Evolutionary conservation across 768 basidiomycete genomes (phyloP), one percentile per base, ranked within the genome.

Genomic region (Piloderma croceum): DNA sequence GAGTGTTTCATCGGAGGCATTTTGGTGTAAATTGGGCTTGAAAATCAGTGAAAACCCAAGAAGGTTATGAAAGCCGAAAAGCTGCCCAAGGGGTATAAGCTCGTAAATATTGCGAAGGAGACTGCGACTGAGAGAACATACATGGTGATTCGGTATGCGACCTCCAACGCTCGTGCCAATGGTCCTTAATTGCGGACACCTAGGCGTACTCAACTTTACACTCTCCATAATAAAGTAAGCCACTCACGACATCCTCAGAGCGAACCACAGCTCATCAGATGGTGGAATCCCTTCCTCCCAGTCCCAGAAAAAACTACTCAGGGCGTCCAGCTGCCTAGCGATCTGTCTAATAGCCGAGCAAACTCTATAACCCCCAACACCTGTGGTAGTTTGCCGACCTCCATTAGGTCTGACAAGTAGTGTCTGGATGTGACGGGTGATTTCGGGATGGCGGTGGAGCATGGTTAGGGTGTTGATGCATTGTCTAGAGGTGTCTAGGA

Each of bases 231-330:
- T n/a, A n/a, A n/a, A n/a, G n/a, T n/a, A n/a, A n/a, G n/a, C n/a
- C 17, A 55, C 73, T 53, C 49, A 88, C 85, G 76, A 77, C 39
- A 75, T 60, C 25, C 82, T 74, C 49, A 89, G 64, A 32, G 79
- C 76, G 45, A 82, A 73, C 85, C 85, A 89, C 80, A 89, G 82
- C 46, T 81, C 78, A 44, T 87, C 85, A 45, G 75, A 62, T 24
- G 70, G 73, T 12, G 79, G 74, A 24, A 78, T 64, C 6, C 65
- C 59, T 54, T 83, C 81, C 10, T 83, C 81, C 3, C 74, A 81
- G 45, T 80, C 80, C 85, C 85, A 89, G 24, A 74, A 61, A 50
- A 88, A 88, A 10, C 66, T 76, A 21, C 67, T 61, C 29, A 89
- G 69, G 15, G 80, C 81, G 34, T 87, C 85, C 31, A 88, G 59